Evolutionary conservation across 371 early-diverging fungal genomes (phyloP).

Genomic region (Mucor saturninus): DNA sequence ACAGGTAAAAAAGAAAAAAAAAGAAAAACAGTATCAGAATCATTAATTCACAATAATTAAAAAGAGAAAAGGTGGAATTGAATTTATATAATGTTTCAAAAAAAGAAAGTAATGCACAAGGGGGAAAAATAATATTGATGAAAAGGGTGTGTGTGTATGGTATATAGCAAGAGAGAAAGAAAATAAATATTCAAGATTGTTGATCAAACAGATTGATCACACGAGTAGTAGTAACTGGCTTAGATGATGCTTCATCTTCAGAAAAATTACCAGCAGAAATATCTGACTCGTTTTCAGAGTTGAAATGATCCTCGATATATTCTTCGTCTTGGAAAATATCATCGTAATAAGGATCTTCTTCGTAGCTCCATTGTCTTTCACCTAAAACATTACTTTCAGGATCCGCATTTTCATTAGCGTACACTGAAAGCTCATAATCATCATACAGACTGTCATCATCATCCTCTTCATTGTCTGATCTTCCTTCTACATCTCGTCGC

Average conservation of each 20-base stretch:
- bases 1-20: no score
- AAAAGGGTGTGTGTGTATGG: no score
- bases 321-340: constrained; percentile 36
- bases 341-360: constrained; percentile 37
- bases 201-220: no score
- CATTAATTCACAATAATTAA: no score
- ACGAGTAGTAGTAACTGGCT: neutral
- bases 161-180: no score
- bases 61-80: no score
- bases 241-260: neutral
- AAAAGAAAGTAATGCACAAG: no score
- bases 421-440: constrained; percentile 27
- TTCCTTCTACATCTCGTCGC: neutral
- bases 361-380: constrained; percentile 22
- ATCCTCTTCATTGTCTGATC: neutral
- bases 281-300: constrained; percentile 14
- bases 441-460: neutral
- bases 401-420: constrained; percentile 17
- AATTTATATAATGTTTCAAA: no score
- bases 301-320: constrained; percentile 25
- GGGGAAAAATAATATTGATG: no score
- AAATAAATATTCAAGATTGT: no score
- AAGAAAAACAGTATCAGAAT: no score
- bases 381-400: constrained; percentile 2
- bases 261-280: neutral